phyloP scores from a whole-genome alignment of 108 stramenopile genomes.

The Cyclotella cryptica region DNA sequence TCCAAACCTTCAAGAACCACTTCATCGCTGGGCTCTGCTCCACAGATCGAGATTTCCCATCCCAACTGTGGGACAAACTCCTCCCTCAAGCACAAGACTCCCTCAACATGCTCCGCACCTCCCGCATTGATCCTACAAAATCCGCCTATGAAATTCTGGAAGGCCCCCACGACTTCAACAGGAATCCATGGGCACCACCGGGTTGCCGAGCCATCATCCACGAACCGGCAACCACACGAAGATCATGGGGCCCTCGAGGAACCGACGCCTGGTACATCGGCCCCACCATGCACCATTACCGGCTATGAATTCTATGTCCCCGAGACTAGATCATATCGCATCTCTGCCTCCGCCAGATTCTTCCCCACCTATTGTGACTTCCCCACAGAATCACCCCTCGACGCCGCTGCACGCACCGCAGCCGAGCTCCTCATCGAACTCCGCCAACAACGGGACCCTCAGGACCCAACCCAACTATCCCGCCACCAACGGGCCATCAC shows the following conservation, averaged over 20 bases:
- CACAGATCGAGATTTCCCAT: conserved; percentile 12
- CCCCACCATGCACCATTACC: conserved; percentile 27
- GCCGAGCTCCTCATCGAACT: background rate
- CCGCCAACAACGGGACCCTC: background rate
- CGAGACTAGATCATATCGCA: conserved; percentile 18
- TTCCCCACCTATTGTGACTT: conserved; percentile 13
- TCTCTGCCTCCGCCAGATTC: conserved; percentile 5
- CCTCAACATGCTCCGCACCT: conserved; percentile 50
- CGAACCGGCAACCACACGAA: conserved; percentile 19
- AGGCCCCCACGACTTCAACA: conserved; percentile 44
- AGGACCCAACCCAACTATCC: background rate
- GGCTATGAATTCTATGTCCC: conserved; percentile 27
- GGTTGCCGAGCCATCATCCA: conserved; percentile 34
- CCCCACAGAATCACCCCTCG: conserved; percentile 7
- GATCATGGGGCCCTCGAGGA: conserved; percentile 29
- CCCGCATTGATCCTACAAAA: conserved; percentile 49
- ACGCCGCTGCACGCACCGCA: background rate
- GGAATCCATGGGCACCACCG: conserved; percentile 49
- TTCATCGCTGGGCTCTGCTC: conserved; percentile 49
- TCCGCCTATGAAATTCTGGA: conserved; percentile 43
- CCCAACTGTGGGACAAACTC: conserved; percentile 18
- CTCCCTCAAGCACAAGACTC: conserved; percentile 6
- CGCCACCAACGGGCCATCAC: background rate
- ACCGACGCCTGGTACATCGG: conserved; percentile 37
- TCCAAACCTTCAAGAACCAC: conserved; percentile 58